Conservation (phyloP, 1,284 basidiomycete species). For the Fomitiporia mediterranea region DNA sequence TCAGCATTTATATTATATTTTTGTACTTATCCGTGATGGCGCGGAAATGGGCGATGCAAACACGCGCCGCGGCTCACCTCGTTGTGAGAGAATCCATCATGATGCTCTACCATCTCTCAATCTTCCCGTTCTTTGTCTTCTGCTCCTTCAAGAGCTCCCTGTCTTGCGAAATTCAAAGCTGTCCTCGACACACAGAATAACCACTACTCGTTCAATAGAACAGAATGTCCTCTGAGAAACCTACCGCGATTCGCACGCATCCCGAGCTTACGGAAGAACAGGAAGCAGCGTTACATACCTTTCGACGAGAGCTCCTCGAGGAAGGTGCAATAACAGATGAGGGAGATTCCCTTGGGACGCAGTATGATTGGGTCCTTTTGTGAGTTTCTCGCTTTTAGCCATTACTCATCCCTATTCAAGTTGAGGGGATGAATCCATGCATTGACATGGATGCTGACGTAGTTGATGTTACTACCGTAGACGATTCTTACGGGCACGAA, state of each 20-base stretch:
- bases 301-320: constrained; percentile 15
- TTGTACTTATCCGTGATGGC: neutral
- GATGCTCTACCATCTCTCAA: neutral
- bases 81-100: neutral
- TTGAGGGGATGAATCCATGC: neutral
- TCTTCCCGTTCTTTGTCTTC: neutral
- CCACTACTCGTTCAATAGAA: neutral
- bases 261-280: constrained; percentile 17
- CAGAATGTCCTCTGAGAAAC: constrained; percentile 1
- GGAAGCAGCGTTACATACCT: constrained; percentile 4
- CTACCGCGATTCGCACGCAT: neutral
- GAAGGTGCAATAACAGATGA: constrained; percentile 17
- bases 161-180: too few species aligned
- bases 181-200: too few species aligned
- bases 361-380: constrained; percentile 19
- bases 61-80: neutral
- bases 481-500: constrained; percentile 63
- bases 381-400: neutral
- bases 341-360: constrained; percentile 20
- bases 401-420: neutral
- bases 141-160: neutral
- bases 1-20: neutral
- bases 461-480: constrained; percentile 34
- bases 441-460: too few species aligned
- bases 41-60: neutral